A percentile compares a stretch with the other conserved stretches of the same genome.
These are phyloP conservation scores for Spizellomyces sp. DNA, from an alignment of 192 early-diverging fungal species.

Conservation along the genomic window DNA sequence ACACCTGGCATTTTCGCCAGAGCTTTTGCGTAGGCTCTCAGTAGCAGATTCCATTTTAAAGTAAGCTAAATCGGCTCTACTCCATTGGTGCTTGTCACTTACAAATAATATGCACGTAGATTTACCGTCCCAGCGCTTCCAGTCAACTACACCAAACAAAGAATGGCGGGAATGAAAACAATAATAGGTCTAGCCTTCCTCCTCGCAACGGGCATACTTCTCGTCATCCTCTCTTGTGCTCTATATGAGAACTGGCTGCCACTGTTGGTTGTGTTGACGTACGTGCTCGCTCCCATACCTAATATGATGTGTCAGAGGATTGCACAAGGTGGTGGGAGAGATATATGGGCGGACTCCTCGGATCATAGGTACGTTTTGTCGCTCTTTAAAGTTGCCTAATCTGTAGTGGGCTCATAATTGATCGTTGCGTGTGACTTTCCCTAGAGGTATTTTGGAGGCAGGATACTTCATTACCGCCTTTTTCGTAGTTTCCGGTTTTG, in stretches of 20 bases:
- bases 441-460: slow-evolving; percentile 54
- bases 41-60: too few species aligned
- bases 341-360: slow-evolving; percentile 17
- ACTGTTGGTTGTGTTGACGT: slow-evolving; percentile 89
- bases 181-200: slow-evolving; percentile 91
- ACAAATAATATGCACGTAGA: too few species aligned
- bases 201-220: slow-evolving; percentile 86
- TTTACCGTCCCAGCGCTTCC: too few species aligned
- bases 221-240: slow-evolving; percentile 94
- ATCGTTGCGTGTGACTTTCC: not conserved
- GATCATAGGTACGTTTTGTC: slow-evolving; percentile 27
- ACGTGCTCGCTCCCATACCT: slow-evolving; percentile 88
- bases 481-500: slow-evolving; percentile 90
- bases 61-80: too few species aligned
- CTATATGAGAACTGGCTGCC: slow-evolving; percentile 97
- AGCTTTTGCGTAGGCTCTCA: too few species aligned
- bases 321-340: slow-evolving; percentile 52
- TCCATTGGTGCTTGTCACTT: too few species aligned
- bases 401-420: slow-evolving; percentile 12
- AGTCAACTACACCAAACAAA: not conserved
- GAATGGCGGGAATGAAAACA: slow-evolving; percentile 48
- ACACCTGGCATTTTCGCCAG: too few species aligned
- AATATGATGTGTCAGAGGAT: slow-evolving; percentile 83
- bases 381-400: slow-evolving; percentile 56
- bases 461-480: slow-evolving; percentile 86